phyloP scores from a whole-genome alignment of 164 flowering plant genomes.

The Magnolia officinalis region DNA sequence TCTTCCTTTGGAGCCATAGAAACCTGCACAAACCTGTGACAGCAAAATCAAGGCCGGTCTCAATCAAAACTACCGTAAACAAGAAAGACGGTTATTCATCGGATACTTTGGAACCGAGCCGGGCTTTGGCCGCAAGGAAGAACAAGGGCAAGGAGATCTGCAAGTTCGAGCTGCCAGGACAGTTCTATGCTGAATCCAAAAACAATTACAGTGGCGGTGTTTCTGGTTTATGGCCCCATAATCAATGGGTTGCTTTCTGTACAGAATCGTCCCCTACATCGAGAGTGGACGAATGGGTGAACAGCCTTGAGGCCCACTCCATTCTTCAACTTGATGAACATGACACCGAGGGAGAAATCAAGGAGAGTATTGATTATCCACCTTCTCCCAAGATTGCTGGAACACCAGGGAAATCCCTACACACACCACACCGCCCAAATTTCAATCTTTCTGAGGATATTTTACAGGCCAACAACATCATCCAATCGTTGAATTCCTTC shows the following conservation, averaged over 20 bases:
- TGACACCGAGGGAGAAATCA: conserved; percentile 15
- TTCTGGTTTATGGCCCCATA: conserved; percentile 63
- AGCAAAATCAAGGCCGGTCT: conserved; percentile 2
- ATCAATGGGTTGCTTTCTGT: conserved; percentile 89
- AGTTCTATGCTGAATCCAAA: conserved; percentile 32
- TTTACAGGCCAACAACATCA: conserved; percentile 58
- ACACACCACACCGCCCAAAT: conserved; percentile 15
- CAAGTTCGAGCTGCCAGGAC: conserved; percentile 40
- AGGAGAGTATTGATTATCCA: conserved; percentile 35
- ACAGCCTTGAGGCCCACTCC: conserved; percentile 41
- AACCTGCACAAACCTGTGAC: conserved; percentile 48
- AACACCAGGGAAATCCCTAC: conserved; percentile 26
- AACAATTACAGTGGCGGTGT: conserved; percentile 24
- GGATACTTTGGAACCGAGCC: conserved; percentile 65
- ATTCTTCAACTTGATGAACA: conserved; percentile 10
- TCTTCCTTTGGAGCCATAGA: conserved; percentile 93
- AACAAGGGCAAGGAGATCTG: conserved; percentile 16
- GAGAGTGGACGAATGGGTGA: conserved; percentile 83
- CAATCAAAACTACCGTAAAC: conserved; percentile 22
- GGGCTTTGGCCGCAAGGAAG: conserved; percentile 1
- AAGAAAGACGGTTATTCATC: conserved; percentile 79
- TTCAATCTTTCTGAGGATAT: conserved; percentile 48
- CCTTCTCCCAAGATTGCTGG: conserved; percentile 46
- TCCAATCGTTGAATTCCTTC: conserved; percentile 73
- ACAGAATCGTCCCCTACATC: conserved; percentile 53